These are phyloP conservation scores for Carpediemonas membranifera DNA, from an alignment of 78 protist species.

Conservation along the genomic window DNA sequence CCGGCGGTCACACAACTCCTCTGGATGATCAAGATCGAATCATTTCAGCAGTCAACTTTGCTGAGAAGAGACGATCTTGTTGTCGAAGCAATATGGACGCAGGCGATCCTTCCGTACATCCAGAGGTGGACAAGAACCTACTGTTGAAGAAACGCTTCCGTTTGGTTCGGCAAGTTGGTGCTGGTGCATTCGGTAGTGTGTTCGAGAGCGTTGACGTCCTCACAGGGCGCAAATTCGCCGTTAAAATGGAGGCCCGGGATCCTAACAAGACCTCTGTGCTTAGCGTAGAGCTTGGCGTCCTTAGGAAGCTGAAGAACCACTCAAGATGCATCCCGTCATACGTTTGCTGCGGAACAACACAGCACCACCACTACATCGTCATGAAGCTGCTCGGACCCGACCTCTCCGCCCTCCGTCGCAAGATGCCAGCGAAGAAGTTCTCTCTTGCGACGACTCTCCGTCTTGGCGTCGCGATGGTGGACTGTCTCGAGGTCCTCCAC, in stretches of 20 bases:
- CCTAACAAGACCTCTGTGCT: slow-evolving; percentile 8
- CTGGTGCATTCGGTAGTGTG: slow-evolving; percentile 31
- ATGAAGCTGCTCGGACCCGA: slow-evolving; percentile 67
- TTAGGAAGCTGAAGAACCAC: slow-evolving; percentile 11
- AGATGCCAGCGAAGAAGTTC: neutral
- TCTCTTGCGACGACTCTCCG: slow-evolving; percentile 29
- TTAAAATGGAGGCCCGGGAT: slow-evolving; percentile 23
- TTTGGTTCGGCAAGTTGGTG: slow-evolving; percentile 13
- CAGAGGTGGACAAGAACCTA: too few species aligned
- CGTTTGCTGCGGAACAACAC: slow-evolving; percentile 26
- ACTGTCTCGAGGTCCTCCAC: slow-evolving; percentile 50
- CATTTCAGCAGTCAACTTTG: too few species aligned
- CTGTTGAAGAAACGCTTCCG: too few species aligned
- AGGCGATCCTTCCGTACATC: too few species aligned
- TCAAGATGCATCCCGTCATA: slow-evolving; percentile 8
- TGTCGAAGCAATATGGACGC: too few species aligned
- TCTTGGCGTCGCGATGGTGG: slow-evolving; percentile 68
- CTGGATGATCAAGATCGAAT: too few species aligned
- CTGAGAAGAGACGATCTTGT: too few species aligned
- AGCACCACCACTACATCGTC: slow-evolving; percentile 52
- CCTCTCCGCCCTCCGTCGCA: neutral
- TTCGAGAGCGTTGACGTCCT: slow-evolving; percentile 2
- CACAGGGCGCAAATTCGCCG: slow-evolving; percentile 7
- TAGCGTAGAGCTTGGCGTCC: slow-evolving; percentile 15
- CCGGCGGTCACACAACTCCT: too few species aligned